Evolutionary conservation across 257 asterid species (phyloP), one percentile per base, ranked within the genome.

Genomic region (Buddleja alternifolia): DNA sequence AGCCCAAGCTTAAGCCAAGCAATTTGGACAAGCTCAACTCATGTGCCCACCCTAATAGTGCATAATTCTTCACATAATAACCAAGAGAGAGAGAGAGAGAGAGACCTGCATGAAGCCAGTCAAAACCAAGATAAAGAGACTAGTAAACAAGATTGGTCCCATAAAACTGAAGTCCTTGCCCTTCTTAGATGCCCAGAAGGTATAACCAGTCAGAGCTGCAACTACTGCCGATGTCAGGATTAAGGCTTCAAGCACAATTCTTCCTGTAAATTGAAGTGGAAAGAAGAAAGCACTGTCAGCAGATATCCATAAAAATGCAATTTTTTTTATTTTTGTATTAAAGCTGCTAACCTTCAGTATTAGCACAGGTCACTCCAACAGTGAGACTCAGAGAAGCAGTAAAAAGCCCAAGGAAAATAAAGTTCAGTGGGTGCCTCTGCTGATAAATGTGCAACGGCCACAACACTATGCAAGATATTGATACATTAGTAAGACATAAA

Each of bases 131-230:
- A 94, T 71, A 42, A 89, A 64, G 40, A 94, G 99, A 70, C 97
- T 82, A 67, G 99, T 91, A 79, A 94, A 94, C 88, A 94, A 81
- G 82, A 91, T 77, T 67, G 99, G 99, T 46, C 97, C 99, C 51
- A 94, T 81, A 54, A 73, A 94, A 84, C 97, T 89, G 83, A 94
- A 94, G 84, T 94, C 99, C 70, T 91, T 89, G 75, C 99, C 99
- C 88, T 78, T 91, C 89, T 78, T 94, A 40, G 97, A 70, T 80
- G 99, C 99, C 99, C 99, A 94, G 93, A 94, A 94, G 45, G 99
- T 94, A 68, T 94, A 94, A 3, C 92, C 96, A 41, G 96, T 94
- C 70, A 94, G 81, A 61, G 88, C 96, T 15, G 79, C 63, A 71
- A 94, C 97, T 34, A 94, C 99, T 15, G 97, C 97, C 17, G 96